These are phyloP conservation scores for Phytophthora pinifolia DNA, from an alignment of 352 stramenopile species.

Conservation along the genomic window DNA sequence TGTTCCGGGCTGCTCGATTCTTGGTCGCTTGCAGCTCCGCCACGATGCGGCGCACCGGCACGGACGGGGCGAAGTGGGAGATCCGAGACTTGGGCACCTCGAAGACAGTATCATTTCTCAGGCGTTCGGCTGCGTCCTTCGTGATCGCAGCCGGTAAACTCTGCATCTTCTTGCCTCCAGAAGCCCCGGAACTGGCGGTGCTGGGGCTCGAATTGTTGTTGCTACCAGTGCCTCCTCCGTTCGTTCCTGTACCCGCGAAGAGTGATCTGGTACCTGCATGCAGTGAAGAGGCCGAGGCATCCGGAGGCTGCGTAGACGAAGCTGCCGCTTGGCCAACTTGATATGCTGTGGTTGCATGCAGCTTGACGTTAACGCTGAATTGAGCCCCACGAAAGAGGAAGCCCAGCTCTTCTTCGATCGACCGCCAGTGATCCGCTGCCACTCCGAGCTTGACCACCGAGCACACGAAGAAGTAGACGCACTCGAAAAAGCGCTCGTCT, in stretches of 20 bases:
- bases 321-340: constrained; percentile 10
- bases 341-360: constrained; percentile 34
- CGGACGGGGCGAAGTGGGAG: constrained; percentile 61
- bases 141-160: constrained; percentile 31
- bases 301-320: constrained; percentile 19
- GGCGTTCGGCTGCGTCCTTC: constrained; percentile 20
- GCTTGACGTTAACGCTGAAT: constrained; percentile 65
- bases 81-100: constrained; percentile 51
- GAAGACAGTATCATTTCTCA: constrained; percentile 29
- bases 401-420: constrained; percentile 68
- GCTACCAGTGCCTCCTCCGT: constrained; percentile 23
- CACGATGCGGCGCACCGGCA: constrained; percentile 65
- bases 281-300: constrained; percentile 9
- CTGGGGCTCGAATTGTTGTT: constrained; percentile 8
- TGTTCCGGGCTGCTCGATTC: constrained; percentile 51
- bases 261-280: constrained; percentile 19
- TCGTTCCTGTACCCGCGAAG: constrained; percentile 1
- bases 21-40: constrained; percentile 68
- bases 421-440: constrained; percentile 47
- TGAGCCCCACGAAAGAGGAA: constrained; percentile 77
- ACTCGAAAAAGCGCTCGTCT: constrained; percentile 82
- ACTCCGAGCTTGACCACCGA: constrained; percentile 72
- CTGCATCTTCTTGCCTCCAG: constrained; percentile 44
- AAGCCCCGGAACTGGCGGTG: background rate
- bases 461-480: constrained; percentile 79